phyloP scores from a whole-genome alignment of 805 yeast genomes.

The Saccharomyces mikatae region DNA sequence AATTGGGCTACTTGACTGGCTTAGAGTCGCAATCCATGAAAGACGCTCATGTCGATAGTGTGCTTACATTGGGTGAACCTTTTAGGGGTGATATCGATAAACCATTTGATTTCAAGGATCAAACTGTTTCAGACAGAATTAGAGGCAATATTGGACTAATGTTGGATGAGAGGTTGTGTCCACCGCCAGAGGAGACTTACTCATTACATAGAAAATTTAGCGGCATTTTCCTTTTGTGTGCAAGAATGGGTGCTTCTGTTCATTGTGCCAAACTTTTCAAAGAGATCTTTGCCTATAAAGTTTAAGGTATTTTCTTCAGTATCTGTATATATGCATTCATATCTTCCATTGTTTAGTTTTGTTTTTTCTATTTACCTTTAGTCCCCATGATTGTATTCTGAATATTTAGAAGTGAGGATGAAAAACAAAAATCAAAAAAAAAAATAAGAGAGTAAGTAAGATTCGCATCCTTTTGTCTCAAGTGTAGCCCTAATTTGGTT shows the following conservation, averaged over 20 bases:
- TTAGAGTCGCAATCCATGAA: constrained; percentile 79
- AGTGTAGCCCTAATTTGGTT: no score
- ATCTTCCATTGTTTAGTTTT: neutral
- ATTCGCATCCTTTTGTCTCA: no score
- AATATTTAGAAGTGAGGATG: no score
- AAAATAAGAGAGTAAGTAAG: no score
- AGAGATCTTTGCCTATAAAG: constrained; percentile 55
- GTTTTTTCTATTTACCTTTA: no score
- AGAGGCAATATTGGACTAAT: constrained; percentile 79
- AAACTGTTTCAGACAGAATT: constrained; percentile 91
- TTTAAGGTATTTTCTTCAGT: neutral
- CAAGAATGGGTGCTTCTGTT: constrained; percentile 73
- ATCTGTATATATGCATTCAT: neutral
- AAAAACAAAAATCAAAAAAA: no score
- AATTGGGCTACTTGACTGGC: constrained; percentile 86
- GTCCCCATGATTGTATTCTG: no score
- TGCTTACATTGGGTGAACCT: constrained; percentile 87
- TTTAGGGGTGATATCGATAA: constrained; percentile 45
- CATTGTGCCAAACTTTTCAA: constrained; percentile 71
- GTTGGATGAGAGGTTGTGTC: constrained; percentile 85
- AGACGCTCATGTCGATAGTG: constrained; percentile 88
- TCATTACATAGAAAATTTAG: constrained; percentile 92
- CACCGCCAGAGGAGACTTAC: constrained; percentile 98
- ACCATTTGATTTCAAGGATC: constrained; percentile 65
- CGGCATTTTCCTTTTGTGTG: constrained; percentile 87